A percentile compares a stretch with the other conserved stretches of the same genome.
Conservation (phyloP, 78 protist genomes). For the Tieghemostelium lacteum region DNA sequence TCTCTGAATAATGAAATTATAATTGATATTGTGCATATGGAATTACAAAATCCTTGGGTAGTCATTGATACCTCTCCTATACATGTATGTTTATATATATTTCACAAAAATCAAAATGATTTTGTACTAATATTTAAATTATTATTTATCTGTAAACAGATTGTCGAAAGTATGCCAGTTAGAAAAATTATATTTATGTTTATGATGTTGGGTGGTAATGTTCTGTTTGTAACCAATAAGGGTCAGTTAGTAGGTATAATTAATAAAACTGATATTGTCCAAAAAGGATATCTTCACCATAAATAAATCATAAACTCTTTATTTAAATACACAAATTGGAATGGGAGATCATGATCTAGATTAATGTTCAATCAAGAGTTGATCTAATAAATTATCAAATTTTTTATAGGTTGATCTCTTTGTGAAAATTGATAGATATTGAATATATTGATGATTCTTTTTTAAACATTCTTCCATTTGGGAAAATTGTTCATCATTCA, state of each 20-base stretch:
- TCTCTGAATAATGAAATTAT: neutral
- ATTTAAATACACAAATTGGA: neutral
- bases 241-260: constrained; percentile 51
- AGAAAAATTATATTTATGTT: constrained; percentile 15
- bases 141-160: neutral
- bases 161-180: constrained; percentile 54
- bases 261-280: constrained; percentile 3
- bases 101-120: too few species aligned
- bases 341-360: too few species aligned
- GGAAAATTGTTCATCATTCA: too few species aligned
- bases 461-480: too few species aligned
- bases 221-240: constrained; percentile 7
- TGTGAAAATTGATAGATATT: too few species aligned
- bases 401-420: too few species aligned
- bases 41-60: constrained; percentile 73
- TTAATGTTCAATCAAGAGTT: too few species aligned
- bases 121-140: too few species aligned
- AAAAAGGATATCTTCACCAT: neutral
- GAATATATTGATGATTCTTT: too few species aligned
- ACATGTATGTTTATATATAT: neutral
- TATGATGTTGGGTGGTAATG: constrained; percentile 6
- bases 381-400: too few species aligned
- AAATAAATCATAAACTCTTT: neutral
- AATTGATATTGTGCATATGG: constrained; percentile 69
- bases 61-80: constrained; percentile 56